Evolutionary conservation across 495 filamentous ascomycete genomes (phyloP).

Genomic region (Pseudoneurospora amorphoporcata): DNA sequence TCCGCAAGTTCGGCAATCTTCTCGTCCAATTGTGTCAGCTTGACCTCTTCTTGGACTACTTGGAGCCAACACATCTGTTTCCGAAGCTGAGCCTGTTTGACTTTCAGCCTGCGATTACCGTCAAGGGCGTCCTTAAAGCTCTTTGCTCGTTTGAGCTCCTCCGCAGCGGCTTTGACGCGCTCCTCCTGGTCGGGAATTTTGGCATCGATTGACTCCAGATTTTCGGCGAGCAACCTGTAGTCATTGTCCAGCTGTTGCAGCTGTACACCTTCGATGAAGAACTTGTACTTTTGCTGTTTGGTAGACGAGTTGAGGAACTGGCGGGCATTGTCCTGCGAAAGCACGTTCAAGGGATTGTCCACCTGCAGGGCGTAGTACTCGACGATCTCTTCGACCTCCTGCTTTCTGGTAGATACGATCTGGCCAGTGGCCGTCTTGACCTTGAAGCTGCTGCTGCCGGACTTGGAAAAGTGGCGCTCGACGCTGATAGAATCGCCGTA

Average conservation of each 20-base stretch:
- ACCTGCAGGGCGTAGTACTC: constrained; percentile 91
- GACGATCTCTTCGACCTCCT: constrained; percentile 83
- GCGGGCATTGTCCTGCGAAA: constrained; percentile 91
- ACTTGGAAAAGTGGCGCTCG: constrained; percentile 75
- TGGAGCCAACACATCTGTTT: constrained; percentile 64
- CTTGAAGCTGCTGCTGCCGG: constrained; percentile 75
- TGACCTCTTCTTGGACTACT: constrained; percentile 38
- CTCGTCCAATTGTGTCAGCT: constrained; percentile 18
- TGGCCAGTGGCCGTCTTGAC: constrained; percentile 64
- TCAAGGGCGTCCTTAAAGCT: constrained; percentile 44
- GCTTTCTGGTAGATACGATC: constrained; percentile 70
- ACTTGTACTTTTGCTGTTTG: constrained; percentile 82
- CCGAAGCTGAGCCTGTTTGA: constrained; percentile 39
- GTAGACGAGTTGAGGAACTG: constrained; percentile 84
- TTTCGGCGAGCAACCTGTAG: constrained; percentile 62
- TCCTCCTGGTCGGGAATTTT: constrained; percentile 45
- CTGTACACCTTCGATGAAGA: constrained; percentile 92
- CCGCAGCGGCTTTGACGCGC: constrained; percentile 46
- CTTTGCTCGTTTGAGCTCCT: constrained; percentile 29
- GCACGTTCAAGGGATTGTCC: constrained; percentile 95
- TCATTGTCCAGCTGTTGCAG: constrained; percentile 86
- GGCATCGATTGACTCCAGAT: constrained; percentile 35
- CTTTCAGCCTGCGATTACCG: constrained; percentile 45
- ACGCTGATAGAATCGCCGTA: constrained; percentile 83
- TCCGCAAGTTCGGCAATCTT: constrained; percentile 23